phyloP scores from a whole-genome alignment of 441 rosid genomes.

The Theobroma grandiflorum region DNA sequence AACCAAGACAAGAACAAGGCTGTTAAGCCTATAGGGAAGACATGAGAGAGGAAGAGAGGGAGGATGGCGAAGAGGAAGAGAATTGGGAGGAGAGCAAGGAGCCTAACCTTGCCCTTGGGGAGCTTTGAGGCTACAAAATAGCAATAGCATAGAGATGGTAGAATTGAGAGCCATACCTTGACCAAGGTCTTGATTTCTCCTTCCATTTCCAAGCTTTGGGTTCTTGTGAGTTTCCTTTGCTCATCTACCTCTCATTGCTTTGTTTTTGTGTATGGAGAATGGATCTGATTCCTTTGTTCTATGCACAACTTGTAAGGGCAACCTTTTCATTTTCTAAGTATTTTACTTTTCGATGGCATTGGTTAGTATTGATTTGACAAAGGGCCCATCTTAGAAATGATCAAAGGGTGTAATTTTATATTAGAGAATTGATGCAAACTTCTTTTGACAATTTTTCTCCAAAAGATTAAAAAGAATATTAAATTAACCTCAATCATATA shows the following conservation, averaged over 20 bases:
- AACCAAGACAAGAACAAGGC: conserved; percentile 46
- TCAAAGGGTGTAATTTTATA: neutral
- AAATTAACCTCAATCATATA: too few species aligned
- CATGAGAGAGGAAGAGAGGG: conserved; percentile 44
- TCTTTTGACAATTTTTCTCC: neutral
- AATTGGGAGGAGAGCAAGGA: conserved; percentile 46
- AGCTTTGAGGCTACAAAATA: conserved; percentile 39
- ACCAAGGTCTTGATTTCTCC: conserved; percentile 41
- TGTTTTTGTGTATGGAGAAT: neutral
- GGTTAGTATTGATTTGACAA: neutral
- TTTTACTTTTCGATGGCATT: too few species aligned
- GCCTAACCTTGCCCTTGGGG: conserved; percentile 38
- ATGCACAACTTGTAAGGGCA: neutral
- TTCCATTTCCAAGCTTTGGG: conserved; percentile 31
- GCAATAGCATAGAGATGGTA: conserved; percentile 44
- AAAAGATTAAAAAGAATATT: neutral
- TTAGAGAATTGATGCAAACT: neutral
- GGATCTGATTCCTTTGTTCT: neutral
- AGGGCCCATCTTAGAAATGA: neutral
- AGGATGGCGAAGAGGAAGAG: conserved; percentile 38
- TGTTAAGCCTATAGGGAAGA: conserved; percentile 27
- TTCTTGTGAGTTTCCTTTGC: neutral
- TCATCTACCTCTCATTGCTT: neutral
- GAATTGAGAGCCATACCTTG: conserved; percentile 37
- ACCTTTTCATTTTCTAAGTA: neutral